A percentile compares a stretch with the other conserved stretches of the same genome.
These are phyloP conservation scores for Scheffersomyces segobiensis DNA, from an alignment of 1,139 yeast species.

Conservation along the genomic window DNA sequence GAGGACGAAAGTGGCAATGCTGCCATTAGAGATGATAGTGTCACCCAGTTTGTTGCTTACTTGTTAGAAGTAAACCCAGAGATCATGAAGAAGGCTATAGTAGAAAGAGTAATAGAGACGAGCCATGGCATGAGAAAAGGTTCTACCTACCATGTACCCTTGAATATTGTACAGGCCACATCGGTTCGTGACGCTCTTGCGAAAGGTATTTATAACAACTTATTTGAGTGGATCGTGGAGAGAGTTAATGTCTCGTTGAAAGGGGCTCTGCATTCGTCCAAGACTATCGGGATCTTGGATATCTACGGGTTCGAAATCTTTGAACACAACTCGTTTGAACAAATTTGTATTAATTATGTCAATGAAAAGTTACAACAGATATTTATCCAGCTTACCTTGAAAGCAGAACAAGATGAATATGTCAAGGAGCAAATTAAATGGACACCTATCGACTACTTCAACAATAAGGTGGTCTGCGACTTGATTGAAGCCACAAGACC, in stretches of 20 bases:
- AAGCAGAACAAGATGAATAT: constrained; percentile 97
- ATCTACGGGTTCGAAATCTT: constrained; percentile 98
- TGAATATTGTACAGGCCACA: constrained; percentile 87
- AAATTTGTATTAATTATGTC: constrained; percentile 93
- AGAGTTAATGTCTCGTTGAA: constrained; percentile 75
- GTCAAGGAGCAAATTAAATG: constrained; percentile 93
- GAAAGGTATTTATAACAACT: constrained; percentile 87
- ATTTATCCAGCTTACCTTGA: constrained; percentile 90
- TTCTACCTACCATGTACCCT: constrained; percentile 90
- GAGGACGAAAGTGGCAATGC: constrained; percentile 91
- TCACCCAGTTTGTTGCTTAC: constrained; percentile 92
- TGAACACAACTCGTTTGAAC: constrained; percentile 95
- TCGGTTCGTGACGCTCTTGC: constrained; percentile 96
- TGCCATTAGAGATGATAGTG: constrained; percentile 76
- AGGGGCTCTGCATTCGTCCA: constrained; percentile 46
- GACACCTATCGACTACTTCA: constrained; percentile 97
- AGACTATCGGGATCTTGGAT: constrained; percentile 91
- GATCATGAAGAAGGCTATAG: constrained; percentile 64
- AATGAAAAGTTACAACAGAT: constrained; percentile 97
- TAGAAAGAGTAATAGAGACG: constrained; percentile 86
- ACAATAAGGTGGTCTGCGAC: constrained; percentile 96
- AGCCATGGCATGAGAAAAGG: constrained; percentile 87
- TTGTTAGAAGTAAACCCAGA: constrained; percentile 78
- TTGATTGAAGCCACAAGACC: constrained; percentile 93
- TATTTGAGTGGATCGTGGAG: constrained; percentile 97